Conservation (phyloP, 2,329 filamentous ascomycete species). For the Fusarium nematophilum region DNA sequence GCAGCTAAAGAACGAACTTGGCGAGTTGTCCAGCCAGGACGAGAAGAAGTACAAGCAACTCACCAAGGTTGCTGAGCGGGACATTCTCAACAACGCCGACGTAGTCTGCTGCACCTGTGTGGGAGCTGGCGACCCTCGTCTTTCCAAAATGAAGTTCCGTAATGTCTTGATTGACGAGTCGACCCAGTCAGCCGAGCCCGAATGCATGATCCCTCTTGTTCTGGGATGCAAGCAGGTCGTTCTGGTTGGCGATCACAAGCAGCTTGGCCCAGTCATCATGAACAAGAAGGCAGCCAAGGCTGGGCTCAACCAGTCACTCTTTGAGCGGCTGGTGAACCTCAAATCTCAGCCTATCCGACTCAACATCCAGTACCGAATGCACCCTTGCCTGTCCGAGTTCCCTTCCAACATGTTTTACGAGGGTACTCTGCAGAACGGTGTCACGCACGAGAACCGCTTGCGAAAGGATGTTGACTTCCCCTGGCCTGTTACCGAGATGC, state of each 20-base stretch:
- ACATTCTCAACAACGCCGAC: slow-evolving; percentile 94
- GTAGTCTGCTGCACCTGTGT: slow-evolving; percentile 99
- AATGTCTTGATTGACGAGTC: slow-evolving; percentile 99
- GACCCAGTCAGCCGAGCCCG: slow-evolving; percentile 96
- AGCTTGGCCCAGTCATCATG: slow-evolving; percentile 98
- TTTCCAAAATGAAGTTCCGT: slow-evolving; percentile 97
- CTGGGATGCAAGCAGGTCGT: slow-evolving; percentile 98
- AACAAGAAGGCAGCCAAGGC: slow-evolving; percentile 99
- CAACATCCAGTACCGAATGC: slow-evolving; percentile 99
- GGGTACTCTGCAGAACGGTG: slow-evolving; percentile 94
- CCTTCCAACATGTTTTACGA: slow-evolving; percentile 99
- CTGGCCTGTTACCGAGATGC: slow-evolving; percentile 92
- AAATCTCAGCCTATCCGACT: slow-evolving; percentile 90
- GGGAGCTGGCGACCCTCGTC: slow-evolving; percentile 92
- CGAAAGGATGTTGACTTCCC: slow-evolving; percentile 97
- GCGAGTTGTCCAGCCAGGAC: slow-evolving; percentile 92
- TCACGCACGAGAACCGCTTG: slow-evolving; percentile 88
- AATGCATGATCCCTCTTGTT: slow-evolving; percentile 98
- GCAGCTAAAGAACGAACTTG: slow-evolving; percentile 90
- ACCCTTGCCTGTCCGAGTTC: slow-evolving; percentile 95
- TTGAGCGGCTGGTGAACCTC: slow-evolving; percentile 95
- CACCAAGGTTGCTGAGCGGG: slow-evolving; percentile 91
- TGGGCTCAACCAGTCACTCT: slow-evolving; percentile 96
- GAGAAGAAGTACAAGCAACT: slow-evolving; percentile 99
- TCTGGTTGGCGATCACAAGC: slow-evolving; percentile 98